Evolutionary conservation across 805 yeast species (phyloP).

Genomic region (Starmera amethionina): DNA sequence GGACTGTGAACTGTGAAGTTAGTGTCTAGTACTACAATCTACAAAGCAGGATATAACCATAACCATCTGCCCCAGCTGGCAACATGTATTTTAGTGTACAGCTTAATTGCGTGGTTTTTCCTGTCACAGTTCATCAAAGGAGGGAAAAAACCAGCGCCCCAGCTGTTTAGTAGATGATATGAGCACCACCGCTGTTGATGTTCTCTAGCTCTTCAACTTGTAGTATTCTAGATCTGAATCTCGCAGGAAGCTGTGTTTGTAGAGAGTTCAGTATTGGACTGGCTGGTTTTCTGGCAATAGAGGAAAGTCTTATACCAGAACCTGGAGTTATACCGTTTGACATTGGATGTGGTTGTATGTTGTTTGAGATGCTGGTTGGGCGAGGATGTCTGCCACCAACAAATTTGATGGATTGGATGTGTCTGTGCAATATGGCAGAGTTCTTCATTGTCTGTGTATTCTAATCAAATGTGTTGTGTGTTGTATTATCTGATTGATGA

Average conservation of each 20-base stretch:
- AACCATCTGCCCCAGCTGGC: background rate
- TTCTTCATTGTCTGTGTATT: no score
- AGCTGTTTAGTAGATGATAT: background rate
- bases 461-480: no score
- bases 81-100: background rate
- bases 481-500: no score
- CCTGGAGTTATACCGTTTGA: conserved; percentile 35
- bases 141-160: background rate
- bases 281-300: conserved; percentile 12
- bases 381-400: conserved; percentile 69
- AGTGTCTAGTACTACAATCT: no score
- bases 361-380: conserved; percentile 32
- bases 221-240: conserved; percentile 58
- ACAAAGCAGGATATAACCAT: no score
- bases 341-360: conserved; percentile 29
- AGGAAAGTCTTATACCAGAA: conserved; percentile 13
- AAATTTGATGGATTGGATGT: conserved; percentile 69
- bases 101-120: background rate
- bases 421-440: background rate
- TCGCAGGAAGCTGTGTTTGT: conserved; percentile 42
- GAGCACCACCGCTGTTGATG: conserved; percentile 75
- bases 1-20: no score
- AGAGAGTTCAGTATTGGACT: conserved; percentile 9
- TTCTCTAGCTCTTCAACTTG: conserved; percentile 60
- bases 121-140: background rate